Conservation (phyloP, 164 flowering plant genomes). For the Magnolia sinica region DNA sequence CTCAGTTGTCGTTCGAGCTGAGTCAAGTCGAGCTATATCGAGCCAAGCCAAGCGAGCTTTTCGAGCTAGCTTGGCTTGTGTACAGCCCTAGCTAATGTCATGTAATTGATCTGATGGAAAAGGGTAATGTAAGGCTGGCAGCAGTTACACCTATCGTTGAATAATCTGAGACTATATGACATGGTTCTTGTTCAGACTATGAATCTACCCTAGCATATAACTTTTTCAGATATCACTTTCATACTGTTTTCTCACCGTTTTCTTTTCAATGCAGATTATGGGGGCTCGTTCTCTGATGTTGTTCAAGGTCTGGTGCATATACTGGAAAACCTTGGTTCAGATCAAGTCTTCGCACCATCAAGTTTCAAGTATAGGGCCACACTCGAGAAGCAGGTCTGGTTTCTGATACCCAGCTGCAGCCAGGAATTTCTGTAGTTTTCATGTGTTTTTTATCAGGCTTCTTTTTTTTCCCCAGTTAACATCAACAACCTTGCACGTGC, state of each 20-base stretch:
- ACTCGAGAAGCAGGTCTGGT: conserved; percentile 81
- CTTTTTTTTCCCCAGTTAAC: conserved; percentile 48
- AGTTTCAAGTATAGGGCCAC: conserved; percentile 71
- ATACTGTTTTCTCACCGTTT: background rate
- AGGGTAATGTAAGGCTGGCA: too few species aligned
- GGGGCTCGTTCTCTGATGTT: conserved; percentile 76
- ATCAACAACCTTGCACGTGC: conserved; percentile 72
- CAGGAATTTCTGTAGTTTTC: background rate
- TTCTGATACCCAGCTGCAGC: conserved; percentile 6
- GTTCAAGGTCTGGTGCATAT: conserved; percentile 66
- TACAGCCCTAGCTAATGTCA: too few species aligned
- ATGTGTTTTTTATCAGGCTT: background rate
- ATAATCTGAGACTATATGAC: too few species aligned
- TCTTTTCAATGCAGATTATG: conserved; percentile 59
- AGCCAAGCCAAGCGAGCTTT: too few species aligned
- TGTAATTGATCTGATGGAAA: too few species aligned
- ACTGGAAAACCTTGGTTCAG: conserved; percentile 59
- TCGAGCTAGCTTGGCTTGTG: too few species aligned
- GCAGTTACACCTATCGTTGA: too few species aligned
- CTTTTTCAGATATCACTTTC: background rate
- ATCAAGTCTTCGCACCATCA: conserved; percentile 55
- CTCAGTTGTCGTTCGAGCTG: too few species aligned
- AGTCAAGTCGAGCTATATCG: too few species aligned
- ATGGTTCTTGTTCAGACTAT: background rate
- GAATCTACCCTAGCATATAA: background rate